Evolutionary conservation across 306 rosid species (phyloP), one percentile per base, ranked within the genome.

Genomic region (Quillaja saponaria): DNA sequence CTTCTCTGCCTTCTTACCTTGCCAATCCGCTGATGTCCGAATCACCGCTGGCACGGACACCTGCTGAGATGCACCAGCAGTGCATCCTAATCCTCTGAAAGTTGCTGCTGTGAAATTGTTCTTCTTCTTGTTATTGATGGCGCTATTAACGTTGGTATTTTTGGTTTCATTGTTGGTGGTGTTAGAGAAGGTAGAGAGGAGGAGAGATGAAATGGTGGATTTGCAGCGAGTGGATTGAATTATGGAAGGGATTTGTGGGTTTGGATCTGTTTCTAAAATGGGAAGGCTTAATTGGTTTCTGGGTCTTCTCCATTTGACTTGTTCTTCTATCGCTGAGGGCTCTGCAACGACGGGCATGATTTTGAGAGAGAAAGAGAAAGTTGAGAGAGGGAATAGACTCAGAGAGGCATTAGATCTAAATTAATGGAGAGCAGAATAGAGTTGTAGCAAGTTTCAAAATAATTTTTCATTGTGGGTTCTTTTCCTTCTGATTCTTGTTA

Each of bases 41-140:
- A 89, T 89, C 73, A 80, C 84, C 3, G 82, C 91, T 12, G 99
- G 99, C 35, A 89, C 95, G 10, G 96, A 86, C 38, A 92, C 99
- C 44, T 89, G 81, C 54, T 89, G 90, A 0, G 96, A 84, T 18
- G 91, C 82, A 20, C 82, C 79, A 56, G 91, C 89, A 0, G 83
- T 71, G 78, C 99, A 92, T 5, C 99, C 96, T 42, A 92, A n/a
- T 10, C 96, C 95, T 40, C 91, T 67, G 69, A 92, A 75, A 37
- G 82, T 80, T 31, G 87, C 55, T 10, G 96, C 64, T 9, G 92
- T 53, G 56, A 81, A 86, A 54, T 78, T 83, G 45, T 66, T 81
- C 74, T 89, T 94, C 68, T 87, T 94, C 61, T 66, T 85, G 62
- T 10, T 78, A 25, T 53, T 55, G 63, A 18, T 44, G 18, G 16